Base-by-base conservation (phyloP, 768 basidiomycete genomes). In the Russula brevipes region DNA sequence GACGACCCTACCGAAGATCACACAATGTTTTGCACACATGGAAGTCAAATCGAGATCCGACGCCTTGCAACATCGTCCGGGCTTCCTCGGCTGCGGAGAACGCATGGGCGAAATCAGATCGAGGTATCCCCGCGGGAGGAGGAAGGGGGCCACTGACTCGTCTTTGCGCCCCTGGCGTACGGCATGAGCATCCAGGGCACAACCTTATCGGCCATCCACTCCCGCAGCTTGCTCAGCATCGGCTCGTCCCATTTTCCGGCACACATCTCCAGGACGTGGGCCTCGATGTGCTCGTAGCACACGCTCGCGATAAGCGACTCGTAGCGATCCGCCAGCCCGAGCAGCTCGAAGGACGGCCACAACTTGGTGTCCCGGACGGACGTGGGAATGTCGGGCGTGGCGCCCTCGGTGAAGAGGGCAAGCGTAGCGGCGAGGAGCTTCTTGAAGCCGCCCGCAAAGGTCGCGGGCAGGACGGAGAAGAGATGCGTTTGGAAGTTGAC, bases 11-110 rank as follows among this genome's bases (percentile, higher is more conserved):
- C 93, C 94, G 78, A 57, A 96, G 76, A 72, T 94, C 90, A 71
- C 89, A 92, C 31, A 98, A 76, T 2, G 88, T 91, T 73, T 94
- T 95, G 74, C 92, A 90, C 69, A 98, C 85, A 67, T 96, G 91
- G 68, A 93, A 95, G 68, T 98, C 95, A 70, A 98, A 90, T 49
- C 91, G 78, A 1, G 88, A 85, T 30, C 89, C 87, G 14, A 92
- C 85, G 2, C 87, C 87, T 69, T 86, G 83, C 55, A 96, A 75
- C 85, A 89, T 81, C 41, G 79, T 72, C 70, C 85, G 78, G 38
- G 88, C 84, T 73, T 94, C 86, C 61, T 89, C 84, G 66, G 84
- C 84, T 91, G 17, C 39, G 19, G 2, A 38, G 12, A 24, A 24
- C 0, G 46, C 44, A 41, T 38, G 10, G 17, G 36, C 58, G 14